Evolutionary conservation across 768 basidiomycete genomes (phyloP), one percentile per base, ranked within the genome.

Genomic region (Sporobolomyces roseus): DNA sequence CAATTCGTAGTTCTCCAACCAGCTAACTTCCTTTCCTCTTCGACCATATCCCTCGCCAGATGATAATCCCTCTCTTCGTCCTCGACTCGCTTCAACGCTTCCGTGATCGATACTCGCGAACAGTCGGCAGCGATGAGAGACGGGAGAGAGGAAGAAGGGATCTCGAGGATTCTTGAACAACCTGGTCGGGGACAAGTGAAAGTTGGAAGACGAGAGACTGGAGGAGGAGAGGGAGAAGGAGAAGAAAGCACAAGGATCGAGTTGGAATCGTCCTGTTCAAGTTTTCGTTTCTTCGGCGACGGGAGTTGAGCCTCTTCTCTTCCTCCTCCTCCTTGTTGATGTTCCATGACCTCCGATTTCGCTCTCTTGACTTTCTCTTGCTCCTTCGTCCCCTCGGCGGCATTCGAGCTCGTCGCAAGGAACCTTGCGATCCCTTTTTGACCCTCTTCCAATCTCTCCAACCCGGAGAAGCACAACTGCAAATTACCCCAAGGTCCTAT

Each of bases 381-480:
- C 12, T 14, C 21, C 45, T 46, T 46, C 45, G 12, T 23, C 45
- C 23, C 23, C 45, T 46, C 21, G 12, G 12, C 23, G 6, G 6
- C 45, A 21, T 13, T 46, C 21, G 29, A 41, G 4, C 21, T 48
- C 10, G 78, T 59, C 14, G 81, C 83, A 65, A 99, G 85, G 79
- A 98, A 99, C 1, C 87, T 85, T 77, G 94, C 89, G 63, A 99
- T 94, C 38, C 84, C 87, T 68, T 84, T 84, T 77, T 97, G 94
- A 17, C 93, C 93, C 1, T 81, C 79, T 76, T 91, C 91, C 49
- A 84, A 79, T 2, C 82, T 80, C 73, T 88, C 90, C 45, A 96
- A 84, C 3, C 90, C 90, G 9, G 86, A 84, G 75, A 96, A 93
- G 7, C 83, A 84, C 48, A 96, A 81, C 36, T 83, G 81, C 10